Base-by-base conservation (phyloP, 2,329 filamentous ascomycete genomes). In the Plectosphaerella sp. region DNA sequence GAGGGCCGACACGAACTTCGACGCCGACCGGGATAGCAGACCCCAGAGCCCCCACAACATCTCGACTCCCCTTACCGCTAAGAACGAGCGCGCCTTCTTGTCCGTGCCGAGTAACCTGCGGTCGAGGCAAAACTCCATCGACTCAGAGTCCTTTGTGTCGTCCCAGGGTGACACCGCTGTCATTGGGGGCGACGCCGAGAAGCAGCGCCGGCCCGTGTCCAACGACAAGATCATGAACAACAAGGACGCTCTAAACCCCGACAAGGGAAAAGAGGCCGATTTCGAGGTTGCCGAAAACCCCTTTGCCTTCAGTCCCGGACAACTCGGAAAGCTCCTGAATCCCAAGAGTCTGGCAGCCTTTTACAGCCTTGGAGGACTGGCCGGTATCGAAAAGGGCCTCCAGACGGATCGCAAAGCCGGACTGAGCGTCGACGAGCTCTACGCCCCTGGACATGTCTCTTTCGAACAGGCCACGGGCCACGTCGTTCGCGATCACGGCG, bases 341-440 rank as follows among this genome's bases (percentile, higher is more conserved):
- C 92, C 92, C 4, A 96, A 96, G 73, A 95, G 84, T 55, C 71
- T 96, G 53, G 76, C 86, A 12, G 91, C 91, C 1, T 96, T 93
- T 60, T 88, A 87, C 62, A 86, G 86, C 14, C 67, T 97, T 5
- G 91, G 92, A 47, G 92, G 92, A 22, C 68, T 96, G 15, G 71
- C 70, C 16, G 92, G 92, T 1, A 69, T 97, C 47, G 91, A 93
- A 68, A 88, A 84, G 63, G 92, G 91, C 10, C 72, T 97, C 28
- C 78, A 88, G 47, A 85, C 84, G 7, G 83, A 94, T 65, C 76
- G 89, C 28, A 80, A 78, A 48, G 77, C 86, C 36, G 92, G 92
- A 8, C 67, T 97, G 50, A 93, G 89, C 56, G 62, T 83, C 2
- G 91, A 96, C 53, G 92, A 97, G 70, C 77, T 76, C 37, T 64